Percentiles rank a stretch among this genome's conserved stretches.
Evolutionary conservation across 495 filamentous ascomycete species (phyloP).

Genomic region (Echria macrotheca): DNA sequence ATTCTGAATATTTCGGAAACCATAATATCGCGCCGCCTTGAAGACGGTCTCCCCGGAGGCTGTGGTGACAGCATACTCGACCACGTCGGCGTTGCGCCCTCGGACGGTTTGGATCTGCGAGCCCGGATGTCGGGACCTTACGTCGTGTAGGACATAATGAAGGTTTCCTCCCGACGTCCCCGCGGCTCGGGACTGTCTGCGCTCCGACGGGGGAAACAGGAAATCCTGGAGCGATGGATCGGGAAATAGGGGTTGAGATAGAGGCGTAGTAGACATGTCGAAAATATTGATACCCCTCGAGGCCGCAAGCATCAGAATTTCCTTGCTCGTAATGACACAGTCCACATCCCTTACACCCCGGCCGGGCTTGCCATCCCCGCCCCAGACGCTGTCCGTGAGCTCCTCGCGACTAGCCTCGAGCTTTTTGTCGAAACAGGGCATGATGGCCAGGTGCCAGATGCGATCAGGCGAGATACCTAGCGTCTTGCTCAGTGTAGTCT

Average conservation of each 20-base stretch:
- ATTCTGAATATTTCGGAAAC: slow-evolving; percentile 97
- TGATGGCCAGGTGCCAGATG: slow-evolving; percentile 90
- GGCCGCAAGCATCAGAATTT: slow-evolving; percentile 81
- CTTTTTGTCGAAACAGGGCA: slow-evolving; percentile 99
- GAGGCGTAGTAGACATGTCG: slow-evolving; percentile 52
- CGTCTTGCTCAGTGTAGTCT: slow-evolving; percentile 68
- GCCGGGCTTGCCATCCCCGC: slow-evolving; percentile 33
- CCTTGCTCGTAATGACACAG: slow-evolving; percentile 93
- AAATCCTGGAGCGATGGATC: slow-evolving; percentile 63
- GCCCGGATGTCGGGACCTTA: slow-evolving; percentile 61
- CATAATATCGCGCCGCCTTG: slow-evolving; percentile 86
- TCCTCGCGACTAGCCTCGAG: slow-evolving; percentile 91
- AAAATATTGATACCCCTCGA: slow-evolving; percentile 71
- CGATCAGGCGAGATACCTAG: slow-evolving; percentile 67
- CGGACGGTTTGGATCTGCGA: slow-evolving; percentile 61
- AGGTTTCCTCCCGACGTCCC: slow-evolving; percentile 90
- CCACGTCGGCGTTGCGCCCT: slow-evolving; percentile 84
- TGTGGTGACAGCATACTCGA: slow-evolving; percentile 66
- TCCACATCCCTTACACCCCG: slow-evolving; percentile 80
- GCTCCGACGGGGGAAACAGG: slow-evolving; percentile 50
- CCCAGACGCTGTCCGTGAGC: slow-evolving; percentile 78
- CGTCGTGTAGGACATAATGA: slow-evolving; percentile 67
- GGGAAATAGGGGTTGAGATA: slow-evolving; percentile 51
- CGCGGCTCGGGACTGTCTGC: slow-evolving; percentile 29
- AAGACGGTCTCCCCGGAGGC: slow-evolving; percentile 55